Percentiles rank a stretch among this genome's conserved stretches.
Evolutionary conservation across 768 basidiomycete species (phyloP).

Genomic region (Boletus subcaerulescens): DNA sequence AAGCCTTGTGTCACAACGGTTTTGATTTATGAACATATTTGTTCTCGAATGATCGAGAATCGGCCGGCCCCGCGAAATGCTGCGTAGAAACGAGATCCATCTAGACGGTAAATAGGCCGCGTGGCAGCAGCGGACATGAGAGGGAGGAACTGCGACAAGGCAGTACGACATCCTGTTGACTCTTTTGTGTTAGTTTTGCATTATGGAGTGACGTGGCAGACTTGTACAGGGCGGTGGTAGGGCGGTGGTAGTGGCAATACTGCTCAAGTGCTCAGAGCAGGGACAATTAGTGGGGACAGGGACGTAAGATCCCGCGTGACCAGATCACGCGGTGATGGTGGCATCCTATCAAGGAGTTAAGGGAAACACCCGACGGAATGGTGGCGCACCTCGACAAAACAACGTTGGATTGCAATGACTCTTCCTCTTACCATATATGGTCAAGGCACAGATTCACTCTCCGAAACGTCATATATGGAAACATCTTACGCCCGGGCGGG

Average conservation of each 20-base stretch:
- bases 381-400: slow-evolving; percentile 19
- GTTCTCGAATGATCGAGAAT: slow-evolving; percentile 6
- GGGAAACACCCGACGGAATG: slow-evolving; percentile 6
- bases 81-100: background rate
- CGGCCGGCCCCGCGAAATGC: slow-evolving; percentile 22
- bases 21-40: background rate
- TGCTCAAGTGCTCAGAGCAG: background rate
- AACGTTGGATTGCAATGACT: slow-evolving; percentile 17
- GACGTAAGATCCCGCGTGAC: slow-evolving; percentile 4
- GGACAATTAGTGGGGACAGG: background rate
- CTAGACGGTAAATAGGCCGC: slow-evolving; percentile 7
- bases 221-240: background rate
- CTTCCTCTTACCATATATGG: background rate
- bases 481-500: slow-evolving; percentile 25
- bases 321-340: slow-evolving; percentile 14
- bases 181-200: too few relatives aligned
- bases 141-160: too few relatives aligned
- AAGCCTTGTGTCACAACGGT: background rate
- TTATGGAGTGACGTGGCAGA: background rate
- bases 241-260: background rate
- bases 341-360: slow-evolving; percentile 27
- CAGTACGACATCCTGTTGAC: too few relatives aligned
- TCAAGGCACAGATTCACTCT: slow-evolving; percentile 23
- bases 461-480: slow-evolving; percentile 24
- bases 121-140: slow-evolving; percentile 7